Conservation (phyloP, 2,329 filamentous ascomycete genomes). For the Colletotrichum tropicicola region DNA sequence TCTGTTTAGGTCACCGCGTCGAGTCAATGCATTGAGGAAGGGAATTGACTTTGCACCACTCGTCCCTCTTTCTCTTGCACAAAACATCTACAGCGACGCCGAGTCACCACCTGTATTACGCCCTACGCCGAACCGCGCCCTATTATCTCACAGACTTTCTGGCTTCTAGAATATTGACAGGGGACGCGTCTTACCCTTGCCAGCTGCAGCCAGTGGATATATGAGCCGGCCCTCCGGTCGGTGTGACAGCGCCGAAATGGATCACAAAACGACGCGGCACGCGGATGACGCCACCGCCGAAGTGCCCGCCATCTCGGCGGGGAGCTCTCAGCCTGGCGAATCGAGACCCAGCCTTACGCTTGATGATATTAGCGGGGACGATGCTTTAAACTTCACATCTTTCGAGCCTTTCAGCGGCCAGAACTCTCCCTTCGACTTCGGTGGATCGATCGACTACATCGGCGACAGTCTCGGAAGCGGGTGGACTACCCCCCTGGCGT, state of each 20-base stretch:
- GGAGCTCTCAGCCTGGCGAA: background rate
- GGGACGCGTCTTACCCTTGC: background rate
- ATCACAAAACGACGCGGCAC: background rate
- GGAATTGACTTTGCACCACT: slow-evolving; percentile 2
- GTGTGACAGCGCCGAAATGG: background rate
- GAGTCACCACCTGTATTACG: background rate
- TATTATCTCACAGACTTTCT: no score
- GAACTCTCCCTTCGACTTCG: slow-evolving; percentile 9
- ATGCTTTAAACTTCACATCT: background rate
- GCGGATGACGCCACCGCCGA: background rate
- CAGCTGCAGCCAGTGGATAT: background rate
- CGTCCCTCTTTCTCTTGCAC: background rate
- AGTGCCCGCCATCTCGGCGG: background rate
- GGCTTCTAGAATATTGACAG: no score
- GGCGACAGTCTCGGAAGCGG: background rate
- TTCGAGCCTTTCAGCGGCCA: slow-evolving; percentile 12
- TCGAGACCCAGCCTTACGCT: background rate
- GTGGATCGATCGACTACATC: background rate
- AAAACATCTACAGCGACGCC: background rate
- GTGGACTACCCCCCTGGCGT: background rate
- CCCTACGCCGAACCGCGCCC: background rate
- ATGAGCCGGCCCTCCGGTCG: background rate
- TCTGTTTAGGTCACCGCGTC: background rate
- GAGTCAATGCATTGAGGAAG: background rate
- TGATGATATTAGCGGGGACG: background rate